Percentiles rank a stretch among this genome's conserved stretches.
phyloP scores from a whole-genome alignment of 148 eudicot genomes.

The Diospyros kaki region DNA sequence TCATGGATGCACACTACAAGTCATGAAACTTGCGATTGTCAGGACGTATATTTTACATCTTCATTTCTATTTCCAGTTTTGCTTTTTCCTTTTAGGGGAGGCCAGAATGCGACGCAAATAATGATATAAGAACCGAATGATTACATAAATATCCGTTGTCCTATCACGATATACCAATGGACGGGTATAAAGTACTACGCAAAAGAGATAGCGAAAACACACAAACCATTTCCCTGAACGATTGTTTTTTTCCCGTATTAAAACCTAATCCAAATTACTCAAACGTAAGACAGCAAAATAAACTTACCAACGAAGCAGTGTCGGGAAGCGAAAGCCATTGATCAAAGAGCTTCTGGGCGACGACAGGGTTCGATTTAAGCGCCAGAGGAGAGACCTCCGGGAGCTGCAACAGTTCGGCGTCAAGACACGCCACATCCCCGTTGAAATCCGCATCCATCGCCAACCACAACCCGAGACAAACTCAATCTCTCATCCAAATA shows the following conservation, averaged over 20 bases:
- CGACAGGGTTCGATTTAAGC: constrained; percentile 58
- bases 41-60: neutral
- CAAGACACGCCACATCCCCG: constrained; percentile 61
- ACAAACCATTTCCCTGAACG: neutral
- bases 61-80: neutral
- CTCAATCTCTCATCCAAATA: constrained; percentile 21
- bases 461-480: constrained; percentile 2
- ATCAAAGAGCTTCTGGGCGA: constrained; percentile 70
- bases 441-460: constrained; percentile 63
- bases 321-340: constrained; percentile 90
- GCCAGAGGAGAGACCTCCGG: constrained; percentile 73
- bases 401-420: constrained; percentile 76
- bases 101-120: neutral
- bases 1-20: neutral
- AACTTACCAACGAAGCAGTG: constrained; percentile 56
- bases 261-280: neutral
- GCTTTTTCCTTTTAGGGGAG: neutral
- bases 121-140: neutral
- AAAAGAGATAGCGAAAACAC: neutral
- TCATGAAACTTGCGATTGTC: neutral
- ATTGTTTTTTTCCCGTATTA: neutral
- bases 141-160: neutral
- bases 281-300: neutral
- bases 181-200: neutral
- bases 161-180: neutral